Evolutionary conservation across 2,329 filamentous ascomycete genomes (phyloP).

Genomic region (Verticillium zaregamsianum): DNA sequence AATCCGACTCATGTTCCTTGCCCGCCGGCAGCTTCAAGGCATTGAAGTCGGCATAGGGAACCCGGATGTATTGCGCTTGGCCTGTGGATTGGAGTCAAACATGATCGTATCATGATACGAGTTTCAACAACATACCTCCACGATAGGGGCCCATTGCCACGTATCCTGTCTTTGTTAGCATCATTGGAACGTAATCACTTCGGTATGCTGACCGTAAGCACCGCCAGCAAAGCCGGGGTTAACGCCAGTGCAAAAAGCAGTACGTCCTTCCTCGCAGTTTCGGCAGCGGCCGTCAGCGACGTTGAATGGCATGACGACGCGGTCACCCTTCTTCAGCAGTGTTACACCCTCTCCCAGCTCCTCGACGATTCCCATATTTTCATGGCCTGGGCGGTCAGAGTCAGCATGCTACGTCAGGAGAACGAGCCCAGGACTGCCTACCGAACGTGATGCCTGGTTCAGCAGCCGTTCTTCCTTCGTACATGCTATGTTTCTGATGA

Average conservation of each 20-base stretch:
- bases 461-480: conserved; percentile 61
- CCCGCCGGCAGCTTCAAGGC: conserved; percentile 57
- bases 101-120: conserved; percentile 10
- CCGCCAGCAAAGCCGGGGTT: conserved; percentile 32
- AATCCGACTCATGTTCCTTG: conserved; percentile 58
- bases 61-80: conserved; percentile 60
- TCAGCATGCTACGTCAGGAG: neutral
- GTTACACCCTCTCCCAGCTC: conserved; percentile 56
- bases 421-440: conserved; percentile 17
- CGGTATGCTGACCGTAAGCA: conserved; percentile 21
- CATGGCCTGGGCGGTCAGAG: conserved; percentile 33
- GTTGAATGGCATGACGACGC: conserved; percentile 63
- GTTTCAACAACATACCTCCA: conserved; percentile 20
- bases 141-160: conserved; percentile 55
- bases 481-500: conserved; percentile 46
- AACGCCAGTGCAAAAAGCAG: conserved; percentile 60
- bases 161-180: conserved; percentile 31
- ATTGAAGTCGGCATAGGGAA: conserved; percentile 66
- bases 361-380: conserved; percentile 56
- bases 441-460: conserved; percentile 58
- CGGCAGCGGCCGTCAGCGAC: conserved; percentile 59
- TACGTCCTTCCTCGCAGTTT: conserved; percentile 61
- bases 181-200: neutral
- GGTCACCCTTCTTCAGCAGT: conserved; percentile 57
- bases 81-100: neutral